phyloP scores from a whole-genome alignment of 306 rosid species.

The Biancaea sappan region DNA sequence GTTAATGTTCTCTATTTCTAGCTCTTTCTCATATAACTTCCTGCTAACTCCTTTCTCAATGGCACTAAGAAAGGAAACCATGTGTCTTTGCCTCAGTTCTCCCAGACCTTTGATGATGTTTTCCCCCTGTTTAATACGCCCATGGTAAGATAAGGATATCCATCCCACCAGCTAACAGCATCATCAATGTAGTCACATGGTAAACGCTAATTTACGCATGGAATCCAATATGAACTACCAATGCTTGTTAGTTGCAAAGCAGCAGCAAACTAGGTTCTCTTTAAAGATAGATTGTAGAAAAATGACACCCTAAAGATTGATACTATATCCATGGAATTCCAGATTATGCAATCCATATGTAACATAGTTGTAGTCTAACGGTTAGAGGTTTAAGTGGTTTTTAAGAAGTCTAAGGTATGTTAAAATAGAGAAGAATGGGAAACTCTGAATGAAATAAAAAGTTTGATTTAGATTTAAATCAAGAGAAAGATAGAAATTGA shows the following conservation, averaged over 20 bases:
- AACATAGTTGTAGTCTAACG: not conserved
- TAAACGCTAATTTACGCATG: not conserved
- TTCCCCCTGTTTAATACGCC: slow-evolving; percentile 36
- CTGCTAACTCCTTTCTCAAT: slow-evolving; percentile 34
- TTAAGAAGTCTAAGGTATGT: too few species aligned
- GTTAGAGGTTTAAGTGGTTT: not conserved
- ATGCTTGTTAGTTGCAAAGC: not conserved
- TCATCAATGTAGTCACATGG: not conserved
- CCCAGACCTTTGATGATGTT: slow-evolving; percentile 35
- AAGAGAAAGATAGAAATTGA: too few species aligned
- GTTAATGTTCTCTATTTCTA: slow-evolving; percentile 36
- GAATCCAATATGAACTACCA: not conserved
- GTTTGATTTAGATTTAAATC: too few species aligned
- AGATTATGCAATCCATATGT: too few species aligned
- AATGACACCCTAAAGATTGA: not conserved
- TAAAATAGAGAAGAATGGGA: too few species aligned
- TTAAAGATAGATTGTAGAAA: not conserved
- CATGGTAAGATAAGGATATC: not conserved
- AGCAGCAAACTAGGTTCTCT: not conserved
- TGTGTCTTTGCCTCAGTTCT: slow-evolving; percentile 42
- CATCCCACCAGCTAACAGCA: not conserved
- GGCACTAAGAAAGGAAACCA: slow-evolving; percentile 34
- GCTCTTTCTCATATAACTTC: slow-evolving; percentile 39
- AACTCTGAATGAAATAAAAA: too few species aligned
- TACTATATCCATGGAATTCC: too few species aligned